Base-by-base conservation (phyloP, 1,139 yeast species). In the Kodamaea anthophila region DNA sequence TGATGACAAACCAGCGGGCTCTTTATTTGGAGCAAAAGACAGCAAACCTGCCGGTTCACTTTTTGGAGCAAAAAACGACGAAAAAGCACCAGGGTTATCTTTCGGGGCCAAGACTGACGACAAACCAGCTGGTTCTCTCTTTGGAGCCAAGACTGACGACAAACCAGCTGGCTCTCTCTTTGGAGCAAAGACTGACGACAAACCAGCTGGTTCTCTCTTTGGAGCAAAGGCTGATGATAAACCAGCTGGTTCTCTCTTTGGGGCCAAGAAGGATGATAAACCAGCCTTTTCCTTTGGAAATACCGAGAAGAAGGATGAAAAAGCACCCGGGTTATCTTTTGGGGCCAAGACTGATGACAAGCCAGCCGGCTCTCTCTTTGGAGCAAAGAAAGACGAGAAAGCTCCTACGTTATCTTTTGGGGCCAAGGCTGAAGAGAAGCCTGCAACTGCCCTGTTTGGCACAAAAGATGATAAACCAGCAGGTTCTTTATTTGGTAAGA, bases 231-330 rank as follows among this genome's bases (percentile, higher is more conserved):
- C 35, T 20, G 42, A 41, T 24, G 30, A 16, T 9, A 16, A 16
- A 10, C 20, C 20, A 5, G 13, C 9, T 15, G 26, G 9, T 16
- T 47, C 40, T 24, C 53, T 40, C 31, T 56, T 42, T n/a, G 49
- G 60, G 41, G 29, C 60, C 55, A 47, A 45, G 21, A 20, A 24
- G 18, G 28, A 19, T 8, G 12, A 15, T n/a, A 27, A 21, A 14
- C 21, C 24, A 10, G 8, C 30, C 4, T 9, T 13, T 13, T 9
- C 18, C 4, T 23, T 28, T 10, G 5, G 18, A 6, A 9, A 13
- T 10, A 39, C 35, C 19, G 42, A 41, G 24, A 41, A 41, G 36
- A 31, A 49, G 32, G 23, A 19, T 5, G 30, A 16, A 8, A 16
- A 16, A 10, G 12, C 18, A 5, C 5, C 9, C 11, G 26, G 18